Base-by-base conservation (phyloP, 2,329 filamentous ascomycete species). In the Cucurbitaria berberidis region DNA sequence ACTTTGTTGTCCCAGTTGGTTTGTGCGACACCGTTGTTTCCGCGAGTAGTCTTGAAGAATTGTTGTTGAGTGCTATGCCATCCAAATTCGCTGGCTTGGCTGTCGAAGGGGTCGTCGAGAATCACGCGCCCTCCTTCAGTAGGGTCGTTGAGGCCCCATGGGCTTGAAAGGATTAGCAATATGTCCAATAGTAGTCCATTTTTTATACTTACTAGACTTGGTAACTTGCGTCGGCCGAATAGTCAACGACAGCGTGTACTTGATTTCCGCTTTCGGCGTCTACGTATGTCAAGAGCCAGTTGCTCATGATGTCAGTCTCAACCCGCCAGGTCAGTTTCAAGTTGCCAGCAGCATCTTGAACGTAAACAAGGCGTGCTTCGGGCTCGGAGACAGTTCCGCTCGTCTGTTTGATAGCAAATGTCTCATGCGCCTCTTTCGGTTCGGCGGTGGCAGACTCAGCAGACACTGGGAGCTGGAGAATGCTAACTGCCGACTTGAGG, bases 211-310 rank as follows among this genome's bases (percentile, higher is more conserved):
- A 81, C 63, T 81, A 86, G 48, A 86, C 84, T 58, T 82, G 66
- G 64, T 84, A 82, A 8, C 78, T 80, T 2, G 82, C 83, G 52
- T 85, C 81, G 5, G 80, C 76, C 40, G 84, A 80, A 53, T 84
- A 86, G 71, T 86, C 82, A 21, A 84, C 79, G 18, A 85, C 82
- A 45, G 79, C 82, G 43, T 82, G 74, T 8, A 86, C 63, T 41
- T 81, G 69, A 18, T 77, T 74, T 27, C 77, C 78, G 45, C 75
- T 76, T 4, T 70, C 67, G 4, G 82, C 81, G 45, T 86, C 80
- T 27, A 86, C 78, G 60, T 86, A 86, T 1, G 81, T 81, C 36
- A 84, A 69, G n/a, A 86, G 77, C 83, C 83, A 86, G 72, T 85
- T 83, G 54, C 81, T 78, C 8, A 76, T 53, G 35, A 84, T 69